Evolutionary conservation across 257 asterid genomes (phyloP), one percentile per base, ranked within the genome.

Genomic region (Verbascum thapsus): DNA sequence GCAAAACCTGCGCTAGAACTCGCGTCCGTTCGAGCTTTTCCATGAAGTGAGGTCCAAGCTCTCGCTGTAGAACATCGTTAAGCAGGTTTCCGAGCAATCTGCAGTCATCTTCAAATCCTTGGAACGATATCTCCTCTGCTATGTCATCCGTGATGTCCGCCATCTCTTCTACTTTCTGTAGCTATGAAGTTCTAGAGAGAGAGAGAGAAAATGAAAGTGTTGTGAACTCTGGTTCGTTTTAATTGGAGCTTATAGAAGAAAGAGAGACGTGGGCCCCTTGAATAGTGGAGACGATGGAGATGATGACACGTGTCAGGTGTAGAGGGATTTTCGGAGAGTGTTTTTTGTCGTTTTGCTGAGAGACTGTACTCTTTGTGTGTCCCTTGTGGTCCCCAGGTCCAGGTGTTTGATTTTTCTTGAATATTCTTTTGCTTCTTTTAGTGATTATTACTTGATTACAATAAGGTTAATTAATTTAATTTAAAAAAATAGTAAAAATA

Each of bases 141-240:
- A 92, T 83, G 62, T 89, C 99, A 70, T 92, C 99, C 6, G 97
- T 92, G 23, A 83, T 80, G 45, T 92, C 99, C 70, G 97, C 81
- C 97, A 92, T 91, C 47, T 4, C 74, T 30, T 5, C 35, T 39
- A 3, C 11, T 45, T 38, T 10, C 32, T 1, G 32, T 26, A 26
- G 32, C 32, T 26, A 26, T 26, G 32, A 5, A 26, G 32, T 26
- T 1, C 22, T 45, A 26, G 26, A 63, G 39, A 15, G 3, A 45
- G 23, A 23, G 44, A 17, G 63, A 51, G 60, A 26, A 57, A 8
- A 15, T 10, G 62, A 10, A 10, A 20, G 26, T 30, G 37, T 26
- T 34, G 19, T 0, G 58, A 41, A 10, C 8, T 13, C 18, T 35
- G 68, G 15, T 23, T 37, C 11, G 49, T 34, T 59, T 40, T 2